Evolutionary conservation across 2,329 filamentous ascomycete genomes (phyloP), one percentile per base, ranked within the genome.

Genomic region (Sporothrix dimorphospora): DNA sequence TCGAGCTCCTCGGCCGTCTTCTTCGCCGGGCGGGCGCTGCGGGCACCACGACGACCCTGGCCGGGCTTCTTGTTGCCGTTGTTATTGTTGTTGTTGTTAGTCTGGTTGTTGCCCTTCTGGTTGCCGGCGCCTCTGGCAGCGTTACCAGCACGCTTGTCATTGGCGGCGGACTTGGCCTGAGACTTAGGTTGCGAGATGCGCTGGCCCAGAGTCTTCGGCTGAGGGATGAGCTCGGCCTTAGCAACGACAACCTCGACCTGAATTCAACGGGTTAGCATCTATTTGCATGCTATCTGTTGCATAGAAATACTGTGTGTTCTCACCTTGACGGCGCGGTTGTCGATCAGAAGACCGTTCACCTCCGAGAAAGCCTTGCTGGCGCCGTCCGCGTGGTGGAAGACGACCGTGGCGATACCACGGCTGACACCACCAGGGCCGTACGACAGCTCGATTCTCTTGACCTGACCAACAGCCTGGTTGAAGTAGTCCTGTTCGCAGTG

Each of bases 1-100:
- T 99, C 96, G 34, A 99, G 90, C 84, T 99, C 94, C 80, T 97
- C 95, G 1, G 92, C 90, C 0, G 94, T 97, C 92, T 98, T 98
- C 85, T 97, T 86, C 78, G 90, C 83, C 76, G 91, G 86, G 78
- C 91, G 89, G 75, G 87, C 85, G 78, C 85, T 91, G 76, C 90
- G 90, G 55, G 80, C 81, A 74, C 85, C 85, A 72, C 86, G 85
- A 9, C 55, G 53, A 7, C 38, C 57, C 38, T 65, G 38, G 38
- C 53, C 49, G 73, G 83, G 82, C 80, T 86, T 87, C 81, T 87
- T 87, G 77, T 83, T 82, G 65, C 82, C 84, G 61, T 70, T 69
- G 49, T 34, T 47, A 19, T 57, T 34, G 55, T 38, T 40, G 53
- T 24, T 57, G 57, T 42, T 24, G 53, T 24, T 57, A 47, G 24